Evolutionary conservation across 2,329 filamentous ascomycete species (phyloP), one percentile per base, ranked within the genome.

Genomic region (Cladosporium sp.): DNA sequence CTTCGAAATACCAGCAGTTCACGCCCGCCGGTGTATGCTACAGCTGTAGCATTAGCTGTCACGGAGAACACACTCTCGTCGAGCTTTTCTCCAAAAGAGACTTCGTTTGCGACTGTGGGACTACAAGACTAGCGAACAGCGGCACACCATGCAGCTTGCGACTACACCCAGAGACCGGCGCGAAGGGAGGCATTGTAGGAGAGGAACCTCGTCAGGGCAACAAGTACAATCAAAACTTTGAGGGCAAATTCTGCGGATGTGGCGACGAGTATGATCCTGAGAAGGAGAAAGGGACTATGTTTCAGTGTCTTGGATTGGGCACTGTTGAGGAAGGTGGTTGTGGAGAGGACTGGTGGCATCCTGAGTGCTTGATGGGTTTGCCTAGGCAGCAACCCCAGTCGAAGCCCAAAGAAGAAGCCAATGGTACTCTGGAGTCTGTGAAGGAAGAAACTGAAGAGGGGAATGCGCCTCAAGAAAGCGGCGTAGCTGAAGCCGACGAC

Each of bases 271-370:
- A 98, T 65, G 86, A 96, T 65, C 83, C 92, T 0, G 80, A 92
- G 41, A 78, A 87, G 64, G 90, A 98, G 66, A 94, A 92, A 60
- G 92, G 92, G 0, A 97, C 91, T 33, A 98, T 98, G 93, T 98
- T 94, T 60, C 93, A 98, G 68, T 98, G 93, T 64, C 69, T 97
- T 2, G 92, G 92, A 0, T 73, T 97, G 1, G 90, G 89, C 1
- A 85, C 82, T 0, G 77, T 80, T 11, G 86, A 92, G 57, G 84
- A 85, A 1, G 91, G 91, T 13, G 92, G 91, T 4, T 97, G 92
- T 69, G 92, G 92, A 11, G 92, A 97, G 71, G 92, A 97, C 64
- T 97, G 92, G 92, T 97, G 89, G 78, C 92, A 97, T 71, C 89
- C 92, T 0, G 90, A 93, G 55, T 97, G 92, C 64, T 73, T 97